phyloP scores from a whole-genome alignment of 768 basidiomycete genomes.

The Termitomyces sp. region DNA sequence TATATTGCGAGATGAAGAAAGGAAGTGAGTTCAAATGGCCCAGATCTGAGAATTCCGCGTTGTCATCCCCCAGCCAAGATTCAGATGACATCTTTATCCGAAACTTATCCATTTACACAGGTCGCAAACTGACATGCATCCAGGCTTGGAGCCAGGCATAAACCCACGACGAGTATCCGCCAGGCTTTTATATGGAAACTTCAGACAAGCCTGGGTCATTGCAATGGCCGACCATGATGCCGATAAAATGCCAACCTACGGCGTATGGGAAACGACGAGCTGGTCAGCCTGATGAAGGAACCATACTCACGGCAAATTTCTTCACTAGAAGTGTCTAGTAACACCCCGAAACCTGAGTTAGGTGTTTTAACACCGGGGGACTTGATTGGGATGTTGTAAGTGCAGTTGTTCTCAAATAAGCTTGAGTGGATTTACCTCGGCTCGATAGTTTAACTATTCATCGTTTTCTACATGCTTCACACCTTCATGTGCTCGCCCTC shows the following conservation, averaged over 20 bases:
- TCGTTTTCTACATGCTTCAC: slow-evolving; percentile 20
- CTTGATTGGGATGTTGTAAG: slow-evolving; percentile 61
- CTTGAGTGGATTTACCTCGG: too few relatives aligned
- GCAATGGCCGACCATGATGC: slow-evolving; percentile 52
- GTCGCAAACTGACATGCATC: slow-evolving; percentile 10
- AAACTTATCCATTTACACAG: neutral
- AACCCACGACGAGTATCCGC: slow-evolving; percentile 46
- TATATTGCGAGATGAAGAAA: too few relatives aligned
- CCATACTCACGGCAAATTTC: neutral
- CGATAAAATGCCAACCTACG: slow-evolving; percentile 34
- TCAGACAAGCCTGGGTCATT: slow-evolving; percentile 52
- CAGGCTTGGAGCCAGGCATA: slow-evolving; percentile 62
- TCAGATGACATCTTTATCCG: neutral
- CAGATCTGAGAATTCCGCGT: too few relatives aligned
- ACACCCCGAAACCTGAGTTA: slow-evolving; percentile 23
- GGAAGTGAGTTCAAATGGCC: too few relatives aligned
- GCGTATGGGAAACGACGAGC: slow-evolving; percentile 44
- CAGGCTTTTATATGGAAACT: slow-evolving; percentile 39
- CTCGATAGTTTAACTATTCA: neutral
- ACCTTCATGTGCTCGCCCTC: slow-evolving; percentile 59
- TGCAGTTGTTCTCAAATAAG: slow-evolving; percentile 43
- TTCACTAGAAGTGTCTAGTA: slow-evolving; percentile 2
- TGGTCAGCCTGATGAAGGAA: slow-evolving; percentile 39
- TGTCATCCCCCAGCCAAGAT: neutral
- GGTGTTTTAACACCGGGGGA: slow-evolving; percentile 66